A percentile compares a stretch with the other conserved stretches of the same genome.
phyloP scores from a whole-genome alignment of 306 rosid genomes.

The barrel medic (Medicago truncatula) region DNA sequence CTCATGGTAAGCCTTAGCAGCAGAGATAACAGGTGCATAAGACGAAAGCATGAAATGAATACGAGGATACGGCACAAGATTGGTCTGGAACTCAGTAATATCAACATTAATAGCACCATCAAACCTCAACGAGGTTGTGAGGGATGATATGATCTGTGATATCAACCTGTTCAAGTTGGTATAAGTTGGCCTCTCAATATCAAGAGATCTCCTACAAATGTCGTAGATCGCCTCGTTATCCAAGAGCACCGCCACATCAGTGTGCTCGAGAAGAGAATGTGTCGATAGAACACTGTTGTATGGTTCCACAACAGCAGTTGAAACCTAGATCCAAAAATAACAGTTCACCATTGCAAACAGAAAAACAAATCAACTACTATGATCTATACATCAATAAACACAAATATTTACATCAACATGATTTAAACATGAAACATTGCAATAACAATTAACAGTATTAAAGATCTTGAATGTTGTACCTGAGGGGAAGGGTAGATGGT shows the following conservation, averaged over 20 bases:
- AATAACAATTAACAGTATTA: no score
- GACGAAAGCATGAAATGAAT: conserved; percentile 98
- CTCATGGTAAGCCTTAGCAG: conserved; percentile 96
- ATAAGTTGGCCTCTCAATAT: conserved; percentile 95
- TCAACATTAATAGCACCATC: conserved; percentile 99
- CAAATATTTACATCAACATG: no score
- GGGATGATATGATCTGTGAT: conserved; percentile 91
- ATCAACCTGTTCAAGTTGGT: conserved; percentile 91
- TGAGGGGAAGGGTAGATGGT: conserved; percentile 99
- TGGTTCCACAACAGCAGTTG: conserved; percentile 98
- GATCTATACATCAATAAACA: no score
- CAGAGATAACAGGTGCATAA: conserved; percentile 96
- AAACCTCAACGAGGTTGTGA: conserved; percentile 94
- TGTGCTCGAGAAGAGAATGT: conserved; percentile 95
- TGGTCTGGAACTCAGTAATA: conserved; percentile 95
- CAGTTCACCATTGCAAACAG: neutral
- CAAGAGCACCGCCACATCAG: conserved; percentile 91
- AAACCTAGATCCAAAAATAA: conserved; percentile 63
- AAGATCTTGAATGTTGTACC: conserved; percentile 46
- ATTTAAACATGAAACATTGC: no score
- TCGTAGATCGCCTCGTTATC: conserved; percentile 98
- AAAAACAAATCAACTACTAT: neutral
- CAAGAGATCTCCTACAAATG: conserved; percentile 90
- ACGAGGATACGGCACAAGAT: conserved; percentile 96
- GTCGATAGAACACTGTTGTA: conserved; percentile 98